Percentiles rank a stretch among this genome's conserved stretches.
These are phyloP conservation scores for Mortierella claussenii DNA, from an alignment of 192 early-diverging fungal genomes.

Conservation along the genomic window DNA sequence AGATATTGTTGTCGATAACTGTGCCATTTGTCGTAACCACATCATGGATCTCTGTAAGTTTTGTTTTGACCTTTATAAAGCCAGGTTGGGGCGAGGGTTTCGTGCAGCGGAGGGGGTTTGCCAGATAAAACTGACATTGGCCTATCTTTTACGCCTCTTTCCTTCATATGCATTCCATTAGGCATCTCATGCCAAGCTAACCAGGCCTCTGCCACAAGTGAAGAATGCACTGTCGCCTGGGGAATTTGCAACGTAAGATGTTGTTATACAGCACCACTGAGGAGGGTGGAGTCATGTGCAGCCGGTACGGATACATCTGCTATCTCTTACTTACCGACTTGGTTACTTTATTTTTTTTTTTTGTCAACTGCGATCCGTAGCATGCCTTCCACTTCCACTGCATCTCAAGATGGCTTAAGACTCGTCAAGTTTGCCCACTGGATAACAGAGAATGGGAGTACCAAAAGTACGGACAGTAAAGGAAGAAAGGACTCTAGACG, in stretches of 20 bases:
- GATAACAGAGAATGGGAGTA: constrained; percentile 99
- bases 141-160: not conserved
- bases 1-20: constrained; percentile 98
- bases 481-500: too few relatives aligned
- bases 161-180: constrained; percentile 27
- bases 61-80: too few relatives aligned
- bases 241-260: constrained; percentile 94
- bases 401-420: constrained; percentile 98
- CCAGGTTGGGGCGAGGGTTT: too few relatives aligned
- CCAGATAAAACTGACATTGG: not conserved
- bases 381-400: constrained; percentile 99
- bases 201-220: constrained; percentile 90
- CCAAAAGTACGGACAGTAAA: constrained; percentile 82
- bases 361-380: constrained; percentile 45
- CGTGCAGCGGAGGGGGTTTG: too few relatives aligned
- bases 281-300: too few relatives aligned
- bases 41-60: constrained; percentile 97
- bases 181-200: constrained; percentile 98
- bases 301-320: too few relatives aligned
- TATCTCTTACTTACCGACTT: not conserved
- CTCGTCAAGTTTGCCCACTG: constrained; percentile 94
- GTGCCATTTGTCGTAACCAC: constrained; percentile 99
- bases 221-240: constrained; percentile 97
- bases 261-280: too few relatives aligned
- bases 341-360: constrained; percentile 4